Evolutionary conservation across 495 filamentous ascomycete genomes (phyloP).

Genomic region (Daldinia grandis): DNA sequence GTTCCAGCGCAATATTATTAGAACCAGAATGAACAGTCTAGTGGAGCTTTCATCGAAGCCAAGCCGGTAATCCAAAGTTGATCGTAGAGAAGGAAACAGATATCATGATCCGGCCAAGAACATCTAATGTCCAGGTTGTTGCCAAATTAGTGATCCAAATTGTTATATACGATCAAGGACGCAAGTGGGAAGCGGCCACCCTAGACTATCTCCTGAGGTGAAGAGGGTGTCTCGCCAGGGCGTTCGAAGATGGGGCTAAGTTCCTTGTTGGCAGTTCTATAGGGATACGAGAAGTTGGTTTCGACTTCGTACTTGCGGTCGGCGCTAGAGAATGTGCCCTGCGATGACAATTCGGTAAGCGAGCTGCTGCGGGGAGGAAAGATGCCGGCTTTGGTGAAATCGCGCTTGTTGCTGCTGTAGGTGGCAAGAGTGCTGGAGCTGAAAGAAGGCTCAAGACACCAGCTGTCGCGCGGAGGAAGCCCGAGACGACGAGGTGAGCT

Average conservation of each 20-base stretch:
- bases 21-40: neutral
- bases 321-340: neutral
- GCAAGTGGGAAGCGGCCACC: neutral
- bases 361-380: neutral
- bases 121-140: too few species aligned
- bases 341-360: neutral
- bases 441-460: neutral
- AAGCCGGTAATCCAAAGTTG: neutral
- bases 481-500: neutral
- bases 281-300: slow-evolving; percentile 1
- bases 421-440: neutral
- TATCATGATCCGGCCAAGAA: neutral
- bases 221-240: neutral
- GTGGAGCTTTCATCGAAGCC: neutral
- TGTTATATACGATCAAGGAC: neutral
- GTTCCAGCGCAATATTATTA: neutral
- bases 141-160: neutral
- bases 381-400: neutral
- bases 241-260: neutral
- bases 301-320: neutral
- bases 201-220: neutral
- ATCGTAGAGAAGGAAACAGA: neutral
- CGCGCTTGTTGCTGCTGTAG: neutral
- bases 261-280: neutral
- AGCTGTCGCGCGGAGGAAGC: neutral